Evolutionary conservation across 164 flowering plant genomes (phyloP), one percentile per base, ranked within the genome.

Genomic region (Nymphaea colorata): DNA sequence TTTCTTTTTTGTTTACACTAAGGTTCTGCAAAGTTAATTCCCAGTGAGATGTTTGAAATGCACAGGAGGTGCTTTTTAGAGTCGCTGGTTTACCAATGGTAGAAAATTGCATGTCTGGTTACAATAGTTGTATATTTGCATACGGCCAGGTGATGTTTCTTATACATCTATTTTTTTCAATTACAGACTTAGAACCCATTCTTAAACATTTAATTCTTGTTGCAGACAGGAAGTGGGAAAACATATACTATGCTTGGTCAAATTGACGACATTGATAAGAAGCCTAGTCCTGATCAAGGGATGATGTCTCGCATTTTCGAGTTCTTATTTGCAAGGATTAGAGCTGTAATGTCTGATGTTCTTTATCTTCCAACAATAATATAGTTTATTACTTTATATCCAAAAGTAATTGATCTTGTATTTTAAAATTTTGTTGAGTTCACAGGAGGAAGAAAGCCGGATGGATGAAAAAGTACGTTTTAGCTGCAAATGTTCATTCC

Each of bases 151-250:
- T 95, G 84, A n/a, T 25, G 10, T 66, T 44, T 11, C 51, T 6
- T 55, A 25, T 61, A 17, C 41, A 6, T 61, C n/a, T 61, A 61
- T 4, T 10, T 7, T 61, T 11, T 12, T 10, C 8, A 4, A 8
- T 10, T 8, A 8, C 14, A 8, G 14, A 51, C 14, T 15, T 51
- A 15, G 14, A 51, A 51, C 14, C 57, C 57, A 0, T 51, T 8
- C 57, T 51, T 51, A 51, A 8, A 15, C 3, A 15, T 51, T 51
- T 51, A 15, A 15, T 51, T 51, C 14, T 51, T 15, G 14, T 15
- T 51, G 79, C 78, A 95, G 98, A 95, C 99, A 12, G 99, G 99
- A 75, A 95, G 99, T 68, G 99, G 99, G 61, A 95, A 95, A 76
- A 95, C 99, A 55, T 72, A 86, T 68, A 95, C 98, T 45, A 95